These are phyloP conservation scores for Monilinia polystroma DNA, from an alignment of 2,329 filamentous ascomycete genomes.

Conservation along the genomic window DNA sequence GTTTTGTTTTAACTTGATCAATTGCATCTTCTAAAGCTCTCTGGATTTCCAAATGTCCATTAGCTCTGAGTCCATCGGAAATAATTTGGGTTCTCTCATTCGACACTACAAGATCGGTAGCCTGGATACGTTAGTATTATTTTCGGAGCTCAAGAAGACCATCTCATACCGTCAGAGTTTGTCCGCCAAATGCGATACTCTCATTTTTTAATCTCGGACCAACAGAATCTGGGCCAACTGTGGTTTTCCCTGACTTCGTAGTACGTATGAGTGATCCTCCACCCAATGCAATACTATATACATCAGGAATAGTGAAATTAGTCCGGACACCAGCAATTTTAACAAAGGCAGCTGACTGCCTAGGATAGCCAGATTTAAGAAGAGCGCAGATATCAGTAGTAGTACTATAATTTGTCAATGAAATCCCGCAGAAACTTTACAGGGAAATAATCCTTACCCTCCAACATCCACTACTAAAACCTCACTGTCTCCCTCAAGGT, in stretches of 20 bases:
- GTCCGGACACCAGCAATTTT: conserved; percentile 59
- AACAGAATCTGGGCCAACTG: conserved; percentile 57
- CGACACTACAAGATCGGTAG: conserved; percentile 33
- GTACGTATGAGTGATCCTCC: conserved; percentile 50
- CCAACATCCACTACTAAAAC: conserved; percentile 55
- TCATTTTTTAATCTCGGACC: conserved; percentile 51
- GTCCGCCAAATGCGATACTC: conserved; percentile 54
- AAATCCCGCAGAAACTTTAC: not conserved
- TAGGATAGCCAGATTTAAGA: conserved; percentile 57
- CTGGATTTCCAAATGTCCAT: conserved; percentile 32
- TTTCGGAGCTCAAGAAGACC: conserved; percentile 28
- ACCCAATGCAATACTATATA: conserved; percentile 56
- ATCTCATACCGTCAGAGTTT: conserved; percentile 51
- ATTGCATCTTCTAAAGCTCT: conserved; percentile 53
- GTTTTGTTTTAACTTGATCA: conserved; percentile 57
- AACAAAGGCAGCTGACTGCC: conserved; percentile 58
- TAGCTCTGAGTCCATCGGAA: conserved; percentile 23
- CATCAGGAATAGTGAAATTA: conserved; percentile 57
- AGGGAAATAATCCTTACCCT: conserved; percentile 37
- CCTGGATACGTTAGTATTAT: conserved; percentile 42
- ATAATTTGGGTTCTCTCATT: conserved; percentile 24
- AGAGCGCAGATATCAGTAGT: conserved; percentile 60
- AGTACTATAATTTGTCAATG: conserved; percentile 44
- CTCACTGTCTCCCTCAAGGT: conserved; percentile 32
- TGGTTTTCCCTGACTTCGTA: conserved; percentile 47